phyloP scores from a whole-genome alignment of 345 rosid genomes.

The Citrus medica region DNA sequence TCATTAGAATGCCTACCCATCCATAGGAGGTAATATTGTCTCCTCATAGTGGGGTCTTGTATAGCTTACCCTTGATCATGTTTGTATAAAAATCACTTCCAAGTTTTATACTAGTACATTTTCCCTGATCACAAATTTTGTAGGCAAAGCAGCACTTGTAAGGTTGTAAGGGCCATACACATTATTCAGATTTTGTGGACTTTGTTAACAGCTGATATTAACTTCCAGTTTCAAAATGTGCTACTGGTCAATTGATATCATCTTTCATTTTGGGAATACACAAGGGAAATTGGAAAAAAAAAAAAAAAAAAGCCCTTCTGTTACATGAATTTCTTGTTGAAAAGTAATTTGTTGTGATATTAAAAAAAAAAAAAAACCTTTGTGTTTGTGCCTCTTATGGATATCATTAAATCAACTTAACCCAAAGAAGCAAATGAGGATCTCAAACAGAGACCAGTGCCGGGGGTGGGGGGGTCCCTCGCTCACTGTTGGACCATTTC shows the following conservation, averaged over 20 bases:
- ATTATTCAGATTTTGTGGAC: not conserved
- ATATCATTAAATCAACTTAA: conserved; percentile 2
- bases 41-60: conserved; percentile 32
- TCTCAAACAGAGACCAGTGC: not conserved
- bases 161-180: not conserved
- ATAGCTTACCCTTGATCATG: conserved; percentile 29
- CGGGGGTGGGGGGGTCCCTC: conserved; percentile 5
- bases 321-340: not conserved
- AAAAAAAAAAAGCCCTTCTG: not conserved
- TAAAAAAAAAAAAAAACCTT: not conserved
- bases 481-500: not conserved
- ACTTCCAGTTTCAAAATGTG: too few relatives aligned
- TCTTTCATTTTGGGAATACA: not conserved
- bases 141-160: conserved; percentile 1
- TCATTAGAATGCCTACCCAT: conserved; percentile 17
- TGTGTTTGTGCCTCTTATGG: not conserved
- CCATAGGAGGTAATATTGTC: conserved; percentile 19
- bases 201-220: not conserved
- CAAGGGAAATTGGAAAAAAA: not conserved
- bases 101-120: conserved; percentile 19
- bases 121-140: conserved; percentile 14
- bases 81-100: conserved; percentile 25
- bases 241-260: too few relatives aligned
- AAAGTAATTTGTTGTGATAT: not conserved
- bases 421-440: conserved; percentile 1